Percentiles rank a stretch among this genome's conserved stretches.
These are phyloP conservation scores for Mrakia frigida DNA, from an alignment of 768 basidiomycete genomes.

Conservation along the genomic window DNA sequence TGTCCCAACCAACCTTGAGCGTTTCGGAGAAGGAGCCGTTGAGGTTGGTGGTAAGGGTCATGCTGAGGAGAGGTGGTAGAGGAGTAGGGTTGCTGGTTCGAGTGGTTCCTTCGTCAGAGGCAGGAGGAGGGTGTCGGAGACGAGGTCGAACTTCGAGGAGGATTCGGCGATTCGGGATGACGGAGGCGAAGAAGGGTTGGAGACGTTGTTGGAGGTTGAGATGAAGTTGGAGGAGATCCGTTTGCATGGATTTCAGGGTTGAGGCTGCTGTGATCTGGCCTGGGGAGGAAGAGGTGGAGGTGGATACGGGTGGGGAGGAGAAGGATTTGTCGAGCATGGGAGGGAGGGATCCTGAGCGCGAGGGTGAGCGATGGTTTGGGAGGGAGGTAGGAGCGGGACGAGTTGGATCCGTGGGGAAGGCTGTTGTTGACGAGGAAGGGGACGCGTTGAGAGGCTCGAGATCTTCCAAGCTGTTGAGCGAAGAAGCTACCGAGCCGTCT, in stretches of 20 bases:
- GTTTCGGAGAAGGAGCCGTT: constrained; percentile 27
- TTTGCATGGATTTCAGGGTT: constrained; percentile 15
- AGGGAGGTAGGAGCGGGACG: not conserved
- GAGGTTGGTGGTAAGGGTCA: constrained; percentile 19
- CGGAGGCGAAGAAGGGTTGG: constrained; percentile 39
- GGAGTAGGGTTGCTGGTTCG: not conserved
- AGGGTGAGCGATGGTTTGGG: constrained; percentile 13
- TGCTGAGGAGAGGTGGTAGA: constrained; percentile 4
- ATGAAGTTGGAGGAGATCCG: constrained; percentile 34
- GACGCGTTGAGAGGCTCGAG: not conserved
- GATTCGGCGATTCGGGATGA: constrained; percentile 37
- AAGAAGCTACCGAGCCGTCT: not conserved
- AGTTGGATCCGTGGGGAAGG: not conserved
- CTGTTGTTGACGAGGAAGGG: not conserved
- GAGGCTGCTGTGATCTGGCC: not conserved
- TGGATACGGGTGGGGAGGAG: not conserved
- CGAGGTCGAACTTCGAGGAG: constrained; percentile 36
- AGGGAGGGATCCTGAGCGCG: constrained; percentile 3
- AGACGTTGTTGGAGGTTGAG: constrained; percentile 38
- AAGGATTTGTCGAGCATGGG: constrained; percentile 16
- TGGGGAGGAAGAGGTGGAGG: not conserved
- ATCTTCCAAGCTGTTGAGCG: not conserved
- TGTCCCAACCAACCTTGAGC: constrained; percentile 27
- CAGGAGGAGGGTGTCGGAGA: not conserved
- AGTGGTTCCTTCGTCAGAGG: not conserved